Evolutionary conservation across 768 basidiomycete species (phyloP), one percentile per base, ranked within the genome.

Genomic region (Sporobolomyces pararoseus): DNA sequence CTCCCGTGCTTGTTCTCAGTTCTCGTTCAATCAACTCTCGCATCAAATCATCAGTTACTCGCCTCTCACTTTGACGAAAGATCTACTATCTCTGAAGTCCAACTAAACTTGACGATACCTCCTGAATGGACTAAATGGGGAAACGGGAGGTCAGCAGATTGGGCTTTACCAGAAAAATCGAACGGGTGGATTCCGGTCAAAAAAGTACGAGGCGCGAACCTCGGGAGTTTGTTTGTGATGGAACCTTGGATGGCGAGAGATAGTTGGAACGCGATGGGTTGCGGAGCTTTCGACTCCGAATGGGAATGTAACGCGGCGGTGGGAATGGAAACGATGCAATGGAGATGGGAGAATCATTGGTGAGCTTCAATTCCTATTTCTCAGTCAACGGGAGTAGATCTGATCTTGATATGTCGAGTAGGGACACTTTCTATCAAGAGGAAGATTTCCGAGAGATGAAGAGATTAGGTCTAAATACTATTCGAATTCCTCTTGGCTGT

Each of bases 141-240:
- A 16, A 44, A 60, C 42, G 58, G 58, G 6, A 19, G 44, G 21
- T 10, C 10, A 7, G 46, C 10, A 7, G 46, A 29, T 23, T 50
- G 59, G 46, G 44, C 44, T 21, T 6, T 50, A 32, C 46, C 46
- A 14, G 31, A 34, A n/a, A 54, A 66, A 37, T 7, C 21, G 14
- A 62, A 57, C 23, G 68, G 55, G 2, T 70, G 68, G 68, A 7
- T 70, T 2, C 55, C 63, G 23, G 68, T 70, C 13, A 34, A 59
- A 1, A 65, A 64, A 44, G 57, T 70, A 5, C 17, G 68, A 6
- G 68, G 50, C 6, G 68, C 65, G n/a, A 70, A 70, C 39, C 50
- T 70, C 7, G 68, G 68, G 0, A 10, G n/a, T 0, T 17, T 70
- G 16, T 70, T 70, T 39, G 31, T 70, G 19, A 27, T 65, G 13